phyloP scores from a whole-genome alignment of 352 stramenopile genomes.

The Globisporangium polare region DNA sequence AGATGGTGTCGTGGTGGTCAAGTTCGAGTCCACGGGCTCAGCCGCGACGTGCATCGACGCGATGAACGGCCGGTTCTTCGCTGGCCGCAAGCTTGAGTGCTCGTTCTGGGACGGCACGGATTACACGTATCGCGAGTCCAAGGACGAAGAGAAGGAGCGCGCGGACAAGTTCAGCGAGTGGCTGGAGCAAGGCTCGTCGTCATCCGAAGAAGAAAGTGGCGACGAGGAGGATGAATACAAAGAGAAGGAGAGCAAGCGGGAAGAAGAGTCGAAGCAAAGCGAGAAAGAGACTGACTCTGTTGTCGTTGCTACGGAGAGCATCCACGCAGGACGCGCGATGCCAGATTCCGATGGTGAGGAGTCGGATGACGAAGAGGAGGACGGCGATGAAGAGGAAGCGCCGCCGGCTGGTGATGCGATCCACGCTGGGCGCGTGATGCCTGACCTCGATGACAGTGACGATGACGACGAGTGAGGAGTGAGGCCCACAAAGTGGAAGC shows the following conservation, averaged over 20 bases:
- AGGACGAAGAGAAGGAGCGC: conserved; percentile 78
- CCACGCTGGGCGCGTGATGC: conserved; percentile 54
- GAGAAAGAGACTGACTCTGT: background rate
- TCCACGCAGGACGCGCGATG: conserved; percentile 16
- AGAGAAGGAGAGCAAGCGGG: background rate
- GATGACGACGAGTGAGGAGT: conserved; percentile 20
- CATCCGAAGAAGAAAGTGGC: conserved; percentile 33
- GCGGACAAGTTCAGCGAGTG: conserved; percentile 94
- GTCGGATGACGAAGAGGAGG: conserved; percentile 22
- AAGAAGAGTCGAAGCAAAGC: conserved; percentile 11
- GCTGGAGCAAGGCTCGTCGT: conserved; percentile 85
- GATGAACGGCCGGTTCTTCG: conserved; percentile 90
- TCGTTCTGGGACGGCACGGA: conserved; percentile 95
- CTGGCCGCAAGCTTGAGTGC: conserved; percentile 81
- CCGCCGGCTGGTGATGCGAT: conserved; percentile 17
- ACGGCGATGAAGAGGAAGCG: conserved; percentile 18
- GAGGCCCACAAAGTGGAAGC: background rate
- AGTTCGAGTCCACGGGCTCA: conserved; percentile 86
- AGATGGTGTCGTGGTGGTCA: conserved; percentile 93
- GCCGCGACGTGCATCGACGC: conserved; percentile 85
- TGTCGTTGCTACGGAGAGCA: background rate
- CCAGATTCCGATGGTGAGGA: conserved; percentile 4
- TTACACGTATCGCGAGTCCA: conserved; percentile 86
- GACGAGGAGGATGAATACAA: background rate
- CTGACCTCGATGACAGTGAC: conserved; percentile 42